Conservation (phyloP, 1,284 basidiomycete species). For the Malassezia yamatoensis region DNA sequence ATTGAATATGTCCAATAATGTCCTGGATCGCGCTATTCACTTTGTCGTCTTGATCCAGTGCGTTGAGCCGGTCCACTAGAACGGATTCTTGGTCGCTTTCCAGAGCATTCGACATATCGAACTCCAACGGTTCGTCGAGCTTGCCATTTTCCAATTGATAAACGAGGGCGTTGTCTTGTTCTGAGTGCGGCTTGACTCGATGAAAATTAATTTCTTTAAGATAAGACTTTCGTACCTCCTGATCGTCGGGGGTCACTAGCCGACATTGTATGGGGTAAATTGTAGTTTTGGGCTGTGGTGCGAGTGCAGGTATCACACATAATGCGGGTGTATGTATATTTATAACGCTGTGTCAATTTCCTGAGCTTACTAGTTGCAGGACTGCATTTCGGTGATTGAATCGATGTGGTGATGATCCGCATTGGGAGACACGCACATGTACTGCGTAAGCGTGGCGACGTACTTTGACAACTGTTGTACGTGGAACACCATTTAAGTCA, state of each 20-base stretch:
- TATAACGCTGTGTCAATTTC: neutral
- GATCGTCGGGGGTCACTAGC: constrained; percentile 8
- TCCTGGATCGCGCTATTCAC: no score
- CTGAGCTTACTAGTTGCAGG: constrained; percentile 13
- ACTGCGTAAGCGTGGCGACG: constrained; percentile 6
- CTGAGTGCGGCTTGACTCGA: no score
- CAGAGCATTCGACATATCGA: no score
- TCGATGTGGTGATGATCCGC: neutral
- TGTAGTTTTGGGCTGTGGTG: neutral
- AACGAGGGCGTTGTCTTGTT: no score
- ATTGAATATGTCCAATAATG: no score
- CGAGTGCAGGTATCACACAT: constrained; percentile 3
- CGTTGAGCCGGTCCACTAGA: no score
- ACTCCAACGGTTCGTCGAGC: no score
- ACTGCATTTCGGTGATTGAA: constrained; percentile 6
- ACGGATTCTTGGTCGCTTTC: no score
- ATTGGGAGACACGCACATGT: constrained; percentile 1
- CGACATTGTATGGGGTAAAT: constrained; percentile 6
- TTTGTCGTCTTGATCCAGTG: no score
- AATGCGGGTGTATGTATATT: neutral
- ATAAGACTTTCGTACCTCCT: neutral
- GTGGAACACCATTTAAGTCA: constrained; percentile 13
- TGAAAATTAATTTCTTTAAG: neutral
- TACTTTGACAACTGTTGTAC: constrained; percentile 5
- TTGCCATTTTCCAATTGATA: no score